phyloP scores from a whole-genome alignment of 495 filamentous ascomycete genomes.

The Filosporella fistucella region DNA sequence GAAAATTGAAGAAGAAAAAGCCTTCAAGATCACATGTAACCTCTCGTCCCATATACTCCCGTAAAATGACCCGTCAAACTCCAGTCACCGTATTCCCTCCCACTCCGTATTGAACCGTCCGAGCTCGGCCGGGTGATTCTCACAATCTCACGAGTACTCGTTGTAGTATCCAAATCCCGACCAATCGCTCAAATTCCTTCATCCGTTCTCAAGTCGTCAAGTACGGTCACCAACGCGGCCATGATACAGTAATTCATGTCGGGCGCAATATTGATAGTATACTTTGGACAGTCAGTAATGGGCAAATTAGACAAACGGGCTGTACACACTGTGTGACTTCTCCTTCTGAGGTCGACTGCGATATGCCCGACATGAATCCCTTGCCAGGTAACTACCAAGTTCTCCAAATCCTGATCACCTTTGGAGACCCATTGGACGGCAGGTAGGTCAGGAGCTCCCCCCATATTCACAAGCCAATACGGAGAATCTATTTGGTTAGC shows the following conservation, averaged over 20 bases:
- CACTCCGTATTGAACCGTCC: no score
- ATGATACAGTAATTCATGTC: constrained; percentile 12
- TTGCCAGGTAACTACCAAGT: constrained; percentile 9
- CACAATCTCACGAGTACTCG: no score
- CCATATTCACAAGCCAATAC: constrained; percentile 8
- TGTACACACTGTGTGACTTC: constrained; percentile 7
- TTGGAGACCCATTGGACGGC: constrained; percentile 4
- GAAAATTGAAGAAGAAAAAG: no score
- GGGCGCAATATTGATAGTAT: constrained; percentile 9
- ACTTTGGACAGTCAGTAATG: constrained; percentile 7
- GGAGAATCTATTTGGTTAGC: constrained; percentile 2
- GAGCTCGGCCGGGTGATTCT: no score
- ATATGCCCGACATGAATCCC: constrained; percentile 12
- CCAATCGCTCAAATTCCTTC: constrained; percentile 2
- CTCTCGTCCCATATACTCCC: no score
- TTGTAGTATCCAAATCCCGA: no score
- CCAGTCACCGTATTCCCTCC: no score
- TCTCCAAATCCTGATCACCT: constrained; percentile 6
- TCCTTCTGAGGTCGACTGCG: not conserved
- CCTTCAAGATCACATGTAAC: no score
- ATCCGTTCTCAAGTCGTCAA: constrained; percentile 17
- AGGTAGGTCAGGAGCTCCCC: not conserved
- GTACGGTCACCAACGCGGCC: constrained; percentile 8
- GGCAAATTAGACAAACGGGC: not conserved
- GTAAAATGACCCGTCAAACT: no score